Evolutionary conservation across 768 basidiomycete species (phyloP), one percentile per base, ranked within the genome.

Genomic region (Rossbeevera mucosa): DNA sequence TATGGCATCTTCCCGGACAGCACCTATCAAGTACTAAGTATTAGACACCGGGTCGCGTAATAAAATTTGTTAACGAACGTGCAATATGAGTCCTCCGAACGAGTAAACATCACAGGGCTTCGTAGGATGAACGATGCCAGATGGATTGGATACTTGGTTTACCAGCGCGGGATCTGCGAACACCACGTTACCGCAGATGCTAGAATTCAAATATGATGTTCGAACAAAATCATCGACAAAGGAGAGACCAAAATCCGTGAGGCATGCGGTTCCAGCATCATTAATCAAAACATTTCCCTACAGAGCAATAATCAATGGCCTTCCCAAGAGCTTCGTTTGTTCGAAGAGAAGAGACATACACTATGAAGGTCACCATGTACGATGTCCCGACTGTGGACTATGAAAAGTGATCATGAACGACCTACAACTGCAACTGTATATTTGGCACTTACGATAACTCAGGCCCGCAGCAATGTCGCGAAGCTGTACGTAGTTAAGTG

Each of bases 241-340:
- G 2, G 64, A 66, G 16, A 78, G 66, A 5, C 79, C 78, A 54
- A 80, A 80, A 57, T 80, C 79, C 2, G 76, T 71, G 6, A 80
- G 64, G 44, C 74, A 74, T 12, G 78, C 78, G 12, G 68, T 63
- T 16, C 68, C 68, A 4, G 65, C 29, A 5, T 64, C 67, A 7
- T 71, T 70, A 12, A 80, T 68, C 22, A 80, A 65, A 45, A 80
- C 72, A 52, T 80, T 80, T 14, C 47, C 65, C 67, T 66, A 25
- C 20, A 9, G 14, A 41, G 13, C 38, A 40, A 36, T 14, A 20
- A 9, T 50, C 30, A 51, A 29, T 30, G 8, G 16, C 28, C 13
- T 21, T 1, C 33, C 33, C n/a, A 5, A n/a, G 21, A 48, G 29
- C 2, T 3, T 7, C 7, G 18, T n/a, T 26, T 36, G 9, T n/a